Evolutionary conservation across 805 yeast species (phyloP).

Genomic region (Ogataea chonburiensis): DNA sequence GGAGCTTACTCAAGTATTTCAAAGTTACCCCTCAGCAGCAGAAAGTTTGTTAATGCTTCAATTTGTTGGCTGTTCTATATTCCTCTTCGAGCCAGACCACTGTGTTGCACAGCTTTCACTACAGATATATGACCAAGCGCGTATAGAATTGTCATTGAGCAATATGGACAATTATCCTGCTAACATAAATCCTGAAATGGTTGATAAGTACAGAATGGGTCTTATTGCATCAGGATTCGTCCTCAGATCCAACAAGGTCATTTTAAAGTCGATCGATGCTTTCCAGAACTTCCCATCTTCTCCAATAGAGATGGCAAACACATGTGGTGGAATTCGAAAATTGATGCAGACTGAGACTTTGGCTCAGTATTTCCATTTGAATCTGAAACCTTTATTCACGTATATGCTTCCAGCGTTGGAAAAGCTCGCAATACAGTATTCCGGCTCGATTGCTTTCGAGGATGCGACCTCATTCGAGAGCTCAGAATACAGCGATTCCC

Average conservation of each 20-base stretch:
- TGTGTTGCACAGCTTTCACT: conserved; percentile 31
- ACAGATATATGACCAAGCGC: conserved; percentile 23
- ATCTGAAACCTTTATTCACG: conserved; percentile 24
- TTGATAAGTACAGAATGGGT: conserved; percentile 26
- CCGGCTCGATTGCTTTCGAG: neutral
- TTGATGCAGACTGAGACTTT: conserved; percentile 24
- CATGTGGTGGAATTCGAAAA: conserved; percentile 29
- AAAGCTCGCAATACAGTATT: conserved; percentile 11
- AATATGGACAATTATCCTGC: conserved; percentile 26
- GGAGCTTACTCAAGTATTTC: conserved; percentile 25
- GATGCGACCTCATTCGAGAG: conserved; percentile 19
- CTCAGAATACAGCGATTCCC: conserved; percentile 15
- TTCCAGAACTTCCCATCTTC: conserved; percentile 20
- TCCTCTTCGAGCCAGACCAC: conserved; percentile 25
- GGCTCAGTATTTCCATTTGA: conserved; percentile 17
- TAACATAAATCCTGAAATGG: conserved; percentile 16
- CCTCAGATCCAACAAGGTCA: conserved; percentile 19
- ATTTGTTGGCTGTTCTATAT: conserved; percentile 34
- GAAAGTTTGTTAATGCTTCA: conserved; percentile 35
- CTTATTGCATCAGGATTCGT: conserved; percentile 28
- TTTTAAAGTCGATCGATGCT: conserved; percentile 14
- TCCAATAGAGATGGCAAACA: conserved; percentile 16
- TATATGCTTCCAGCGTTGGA: conserved; percentile 18
- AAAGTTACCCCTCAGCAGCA: conserved; percentile 27
- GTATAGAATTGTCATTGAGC: conserved; percentile 31